Base-by-base conservation (phyloP, 257 asterid genomes). In the Ajuga chamaepitys region DNA sequence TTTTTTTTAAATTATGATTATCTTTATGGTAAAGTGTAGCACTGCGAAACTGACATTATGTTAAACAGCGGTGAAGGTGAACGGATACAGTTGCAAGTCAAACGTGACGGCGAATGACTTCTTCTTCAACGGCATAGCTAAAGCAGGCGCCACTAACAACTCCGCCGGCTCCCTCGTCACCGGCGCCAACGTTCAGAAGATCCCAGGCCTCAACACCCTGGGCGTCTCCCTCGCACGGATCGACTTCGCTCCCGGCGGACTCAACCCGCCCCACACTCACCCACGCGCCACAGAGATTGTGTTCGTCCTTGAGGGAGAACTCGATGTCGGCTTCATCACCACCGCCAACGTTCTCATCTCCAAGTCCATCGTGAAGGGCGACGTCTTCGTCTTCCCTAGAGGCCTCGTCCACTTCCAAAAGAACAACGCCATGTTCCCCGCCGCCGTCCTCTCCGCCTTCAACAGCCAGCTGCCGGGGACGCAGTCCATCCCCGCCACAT, bases 251-350 rank as follows among this genome's bases (percentile, higher is more conserved):
- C 87, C 95, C 0, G 92, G 89, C 0, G 97, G 97, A 28, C 74
- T 85, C 21, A 87, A 85, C 73, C 94, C 97, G 7, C 95, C 97
- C 4, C 97, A 87, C 84, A 89, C 89, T 18, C 97, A 89, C 74
- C 95, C 97, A 5, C 92, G 97, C 16, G 97, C 95, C 74, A 89
- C 97, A 72, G 97, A 89, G 78, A 50, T 85, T 4, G 79, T 85
- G 1, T 89, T 87, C 56, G 94, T 89, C 1, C 77, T 87, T 9
- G 78, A 83, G n/a, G 97, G 97, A 7, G 78, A 74, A 58, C 83
- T 89, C 14, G 85, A 87, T 28, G 97, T 89, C 5, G 97, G 95
- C 0, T 89, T 89, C 84, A 82, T 89, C 60, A 89, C 95, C 80
- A 87, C 97, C 40, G 88, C 82, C 17, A 87, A 88, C 52, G 86